Conservation (phyloP, 1,284 basidiomycete genomes). For the Fomes fomentarius region DNA sequence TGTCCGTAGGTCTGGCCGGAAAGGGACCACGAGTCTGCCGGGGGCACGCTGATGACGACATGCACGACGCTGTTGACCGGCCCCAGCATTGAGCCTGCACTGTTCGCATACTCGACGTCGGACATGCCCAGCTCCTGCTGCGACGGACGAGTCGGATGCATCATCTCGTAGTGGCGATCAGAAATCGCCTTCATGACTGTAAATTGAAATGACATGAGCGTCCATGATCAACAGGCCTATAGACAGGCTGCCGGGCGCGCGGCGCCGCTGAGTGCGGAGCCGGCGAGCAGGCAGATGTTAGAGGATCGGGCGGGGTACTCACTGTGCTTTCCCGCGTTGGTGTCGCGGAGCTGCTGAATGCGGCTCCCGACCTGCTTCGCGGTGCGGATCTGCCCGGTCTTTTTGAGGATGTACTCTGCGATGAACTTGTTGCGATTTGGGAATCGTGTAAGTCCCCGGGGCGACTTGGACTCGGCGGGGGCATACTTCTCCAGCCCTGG, state of each 20-base stretch:
- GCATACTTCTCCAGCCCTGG: constrained; percentile 67
- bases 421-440: constrained; percentile 77
- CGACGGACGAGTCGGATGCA: constrained; percentile 26
- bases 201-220: not conserved
- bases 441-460: constrained; percentile 68
- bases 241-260: not conserved
- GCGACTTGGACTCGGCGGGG: constrained; percentile 70
- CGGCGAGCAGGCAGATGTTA: not conserved
- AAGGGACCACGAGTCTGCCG: constrained; percentile 18
- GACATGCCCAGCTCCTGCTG: constrained; percentile 4
- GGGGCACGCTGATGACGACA: constrained; percentile 62
- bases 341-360: constrained; percentile 71
- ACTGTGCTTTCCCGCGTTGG: constrained; percentile 66
- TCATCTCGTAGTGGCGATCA: constrained; percentile 38
- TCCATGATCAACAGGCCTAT: constrained; percentile 7
- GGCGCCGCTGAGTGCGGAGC: not conserved
- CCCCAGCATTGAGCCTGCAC: constrained; percentile 1
- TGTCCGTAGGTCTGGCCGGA: not conserved
- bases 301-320: constrained; percentile 37
- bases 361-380: constrained; percentile 77
- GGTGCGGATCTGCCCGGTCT: constrained; percentile 64
- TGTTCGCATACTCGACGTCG: constrained; percentile 12
- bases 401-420: constrained; percentile 65
- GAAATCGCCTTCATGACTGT: constrained; percentile 39
- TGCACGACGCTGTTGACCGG: constrained; percentile 19